Evolutionary conservation across 805 yeast genomes (phyloP).

Genomic region (Lipomyces sp.): DNA sequence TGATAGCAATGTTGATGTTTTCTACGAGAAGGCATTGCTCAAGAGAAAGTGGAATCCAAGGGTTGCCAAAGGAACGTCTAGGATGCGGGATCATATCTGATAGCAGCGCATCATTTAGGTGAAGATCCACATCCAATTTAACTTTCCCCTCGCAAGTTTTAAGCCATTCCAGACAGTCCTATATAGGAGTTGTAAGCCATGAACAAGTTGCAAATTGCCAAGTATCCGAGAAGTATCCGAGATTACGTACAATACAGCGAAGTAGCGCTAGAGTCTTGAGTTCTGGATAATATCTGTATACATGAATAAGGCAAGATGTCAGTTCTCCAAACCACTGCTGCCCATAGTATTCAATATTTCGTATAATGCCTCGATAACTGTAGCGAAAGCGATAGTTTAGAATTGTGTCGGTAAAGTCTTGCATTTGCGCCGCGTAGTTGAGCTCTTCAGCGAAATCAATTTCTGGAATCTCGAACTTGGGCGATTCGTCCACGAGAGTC

Average conservation of each 20-base stretch:
- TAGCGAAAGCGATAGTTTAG: constrained; percentile 2
- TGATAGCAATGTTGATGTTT: not conserved
- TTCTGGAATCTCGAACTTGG: constrained; percentile 6
- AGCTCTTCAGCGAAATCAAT: not conserved
- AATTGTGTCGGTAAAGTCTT: not conserved
- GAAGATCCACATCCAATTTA: constrained; percentile 5
- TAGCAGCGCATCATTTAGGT: not conserved
- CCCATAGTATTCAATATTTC: not conserved
- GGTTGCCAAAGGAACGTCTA: not conserved
- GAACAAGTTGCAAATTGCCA: not conserved
- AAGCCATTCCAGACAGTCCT: constrained; percentile 7
- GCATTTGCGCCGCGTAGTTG: not conserved
- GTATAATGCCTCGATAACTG: not conserved
- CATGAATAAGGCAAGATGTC: constrained; percentile 5
- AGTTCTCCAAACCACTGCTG: constrained; percentile 5
- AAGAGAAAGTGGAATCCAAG: constrained; percentile 3
- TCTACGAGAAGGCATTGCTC: no score
- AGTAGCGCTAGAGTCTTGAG: constrained; percentile 4
- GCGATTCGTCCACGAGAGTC: constrained; percentile 6
- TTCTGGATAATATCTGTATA: constrained; percentile 1
- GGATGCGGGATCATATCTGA: not conserved
- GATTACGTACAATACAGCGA: constrained; percentile 4
- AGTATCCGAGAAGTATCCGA: not conserved
- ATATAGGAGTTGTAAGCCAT: not conserved
- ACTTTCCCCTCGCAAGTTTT: not conserved